These are phyloP conservation scores for Cercospora sp. DNA, from an alignment of 2,329 filamentous ascomycete species.

Conservation along the genomic window DNA sequence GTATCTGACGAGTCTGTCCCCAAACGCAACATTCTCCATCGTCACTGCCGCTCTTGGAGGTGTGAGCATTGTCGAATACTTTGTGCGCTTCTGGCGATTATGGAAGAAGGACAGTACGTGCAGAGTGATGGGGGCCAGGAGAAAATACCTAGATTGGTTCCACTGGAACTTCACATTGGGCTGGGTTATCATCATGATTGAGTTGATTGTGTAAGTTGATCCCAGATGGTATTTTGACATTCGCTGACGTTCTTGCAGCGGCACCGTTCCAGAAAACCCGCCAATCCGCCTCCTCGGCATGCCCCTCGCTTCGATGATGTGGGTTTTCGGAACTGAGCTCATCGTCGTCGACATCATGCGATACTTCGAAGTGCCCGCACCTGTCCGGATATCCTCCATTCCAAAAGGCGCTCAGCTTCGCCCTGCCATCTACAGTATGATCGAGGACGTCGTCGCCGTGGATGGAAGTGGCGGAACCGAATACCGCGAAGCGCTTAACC, in stretches of 20 bases:
- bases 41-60: conserved; percentile 56
- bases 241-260: conserved; percentile 38
- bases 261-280: conserved; percentile 50
- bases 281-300: conserved; percentile 57
- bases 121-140: conserved; percentile 52
- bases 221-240: background rate
- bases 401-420: conserved; percentile 54
- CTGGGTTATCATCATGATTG: conserved; percentile 59
- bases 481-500: conserved; percentile 54
- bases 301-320: conserved; percentile 54
- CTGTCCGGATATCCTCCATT: conserved; percentile 55
- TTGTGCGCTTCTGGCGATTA: conserved; percentile 51
- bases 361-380: conserved; percentile 48
- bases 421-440: conserved; percentile 56
- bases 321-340: conserved; percentile 54
- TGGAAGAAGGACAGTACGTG: conserved; percentile 56
- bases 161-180: conserved; percentile 59
- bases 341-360: conserved; percentile 53
- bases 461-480: conserved; percentile 56
- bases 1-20: conserved; percentile 55
- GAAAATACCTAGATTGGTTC: conserved; percentile 56
- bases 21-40: conserved; percentile 56
- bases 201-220: conserved; percentile 52
- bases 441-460: conserved; percentile 57
- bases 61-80: conserved; percentile 57